These are phyloP conservation scores for Nicotiana knightiana DNA, from an alignment of 257 asterid genomes.

Conservation along the genomic window DNA sequence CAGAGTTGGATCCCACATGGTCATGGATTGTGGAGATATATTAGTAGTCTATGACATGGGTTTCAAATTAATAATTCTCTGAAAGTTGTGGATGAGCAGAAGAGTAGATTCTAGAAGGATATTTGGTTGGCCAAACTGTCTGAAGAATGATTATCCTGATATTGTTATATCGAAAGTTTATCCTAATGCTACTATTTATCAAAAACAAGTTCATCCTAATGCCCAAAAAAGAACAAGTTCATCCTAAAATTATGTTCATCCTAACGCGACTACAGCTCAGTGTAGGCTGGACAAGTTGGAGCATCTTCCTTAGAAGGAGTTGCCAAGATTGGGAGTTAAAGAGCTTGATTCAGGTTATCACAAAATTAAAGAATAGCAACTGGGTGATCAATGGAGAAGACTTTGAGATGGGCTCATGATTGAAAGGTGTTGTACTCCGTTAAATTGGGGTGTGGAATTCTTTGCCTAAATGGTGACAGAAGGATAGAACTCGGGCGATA, in stretches of 20 bases:
- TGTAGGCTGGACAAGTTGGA: background rate
- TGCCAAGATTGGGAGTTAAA: background rate
- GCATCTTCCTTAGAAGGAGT: background rate
- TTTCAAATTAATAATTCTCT: background rate
- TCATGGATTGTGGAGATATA: background rate
- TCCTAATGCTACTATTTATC: no score
- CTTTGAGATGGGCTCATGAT: background rate
- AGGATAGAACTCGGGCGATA: no score
- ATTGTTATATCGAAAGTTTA: no score
- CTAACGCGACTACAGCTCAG: background rate
- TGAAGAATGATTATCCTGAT: no score
- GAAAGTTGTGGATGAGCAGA: background rate
- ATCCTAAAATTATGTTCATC: background rate
- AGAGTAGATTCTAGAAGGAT: background rate
- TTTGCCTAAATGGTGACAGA: background rate
- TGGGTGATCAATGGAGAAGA: background rate
- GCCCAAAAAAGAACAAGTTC: no score
- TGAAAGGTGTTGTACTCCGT: background rate
- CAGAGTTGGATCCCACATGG: background rate
- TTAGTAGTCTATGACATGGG: background rate
- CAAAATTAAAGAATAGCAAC: background rate
- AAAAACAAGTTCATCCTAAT: no score
- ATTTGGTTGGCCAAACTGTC: background rate
- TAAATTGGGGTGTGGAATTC: background rate
- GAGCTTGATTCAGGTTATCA: background rate